Base-by-base conservation (phyloP, 306 rosid species). In the Cotoneaster glaucophyllus region DNA sequence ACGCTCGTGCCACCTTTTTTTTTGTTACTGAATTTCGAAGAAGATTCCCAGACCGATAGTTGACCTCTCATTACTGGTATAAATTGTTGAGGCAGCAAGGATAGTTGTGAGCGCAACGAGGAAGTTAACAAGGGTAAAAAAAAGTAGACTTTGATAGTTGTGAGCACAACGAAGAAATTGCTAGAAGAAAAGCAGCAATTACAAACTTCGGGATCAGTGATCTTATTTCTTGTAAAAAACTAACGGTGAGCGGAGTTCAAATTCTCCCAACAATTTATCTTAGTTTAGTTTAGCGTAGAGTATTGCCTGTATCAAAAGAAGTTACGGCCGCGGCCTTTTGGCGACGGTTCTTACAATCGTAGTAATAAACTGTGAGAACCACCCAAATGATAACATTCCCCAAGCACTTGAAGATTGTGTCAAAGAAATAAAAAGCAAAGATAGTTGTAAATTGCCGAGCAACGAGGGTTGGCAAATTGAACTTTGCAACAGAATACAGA, bases 281-380 rank as follows among this genome's bases (percentile, higher is more conserved):
- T 39, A 39, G 43, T 8, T 8, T 39, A 39, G 43, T 39, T 8
- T 39, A 39, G 8, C 43, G 11, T 8, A 53, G 58, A 53, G 58
- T 19, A 53, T 53, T 6, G 58, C 58, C 18, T 18, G 58, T 39
- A 53, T 53, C 24, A 2, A 17, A 53, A 53, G 22, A 53, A 53
- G 8, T 17, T 11, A 22, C 24, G 29, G 63, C 63, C 4, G 11
- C 56, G 8, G 15, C 26, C 15, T 57, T 57, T 22, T 22, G 11
- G 63, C 10, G 54, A 57, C 29, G 57, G 57, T 17, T 77, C 45
- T 77, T 77, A 25, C 80, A 77, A 43, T 68, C 69, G 7, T 68
- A 32, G 68, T 57, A 77, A 58, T 57, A 68, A 8, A 68, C 74
- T 19, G 73, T 70, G 43, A 6, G 70, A 68, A 43, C 31, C 64